phyloP scores from a whole-genome alignment of 768 basidiomycete species.

The Boletus rubroflammeus region DNA sequence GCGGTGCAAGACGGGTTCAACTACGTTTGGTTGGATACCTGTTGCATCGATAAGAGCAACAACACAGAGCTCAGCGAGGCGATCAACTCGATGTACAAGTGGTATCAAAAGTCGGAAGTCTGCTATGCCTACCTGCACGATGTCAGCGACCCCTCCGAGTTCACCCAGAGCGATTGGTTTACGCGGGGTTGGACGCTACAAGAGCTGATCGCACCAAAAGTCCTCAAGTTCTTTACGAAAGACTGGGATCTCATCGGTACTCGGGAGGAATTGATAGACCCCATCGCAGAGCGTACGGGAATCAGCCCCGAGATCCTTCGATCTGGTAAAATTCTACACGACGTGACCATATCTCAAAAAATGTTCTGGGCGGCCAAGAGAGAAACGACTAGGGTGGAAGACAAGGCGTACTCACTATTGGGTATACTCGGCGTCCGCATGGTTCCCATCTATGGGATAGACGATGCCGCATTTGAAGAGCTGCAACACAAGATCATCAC shows the following conservation, averaged over 20 bases:
- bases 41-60: slow-evolving; percentile 30
- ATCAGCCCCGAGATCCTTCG: slow-evolving; percentile 17
- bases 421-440: slow-evolving; percentile 25
- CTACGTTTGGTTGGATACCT: slow-evolving; percentile 34
- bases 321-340: slow-evolving; percentile 1
- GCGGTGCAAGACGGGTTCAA: slow-evolving; percentile 12
- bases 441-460: slow-evolving; percentile 25
- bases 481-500: slow-evolving; percentile 24
- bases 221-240: slow-evolving; percentile 25
- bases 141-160: slow-evolving; percentile 13
- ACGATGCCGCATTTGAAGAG: slow-evolving; percentile 20
- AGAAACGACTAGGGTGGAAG: slow-evolving; percentile 25
- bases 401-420: slow-evolving; percentile 30
- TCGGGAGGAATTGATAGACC: slow-evolving; percentile 9
- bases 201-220: slow-evolving; percentile 29
- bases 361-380: slow-evolving; percentile 29
- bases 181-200: slow-evolving; percentile 31
- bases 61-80: slow-evolving; percentile 29
- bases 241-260: slow-evolving; percentile 23
- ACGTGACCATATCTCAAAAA: slow-evolving; percentile 20
- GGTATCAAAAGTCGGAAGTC: slow-evolving; percentile 27
- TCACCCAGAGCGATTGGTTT: slow-evolving; percentile 30
- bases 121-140: slow-evolving; percentile 31
- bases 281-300: slow-evolving; percentile 15
- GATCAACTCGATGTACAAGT: slow-evolving; percentile 33